Conservation (phyloP, 805 yeast genomes). For the Starmerella tilneyi region DNA sequence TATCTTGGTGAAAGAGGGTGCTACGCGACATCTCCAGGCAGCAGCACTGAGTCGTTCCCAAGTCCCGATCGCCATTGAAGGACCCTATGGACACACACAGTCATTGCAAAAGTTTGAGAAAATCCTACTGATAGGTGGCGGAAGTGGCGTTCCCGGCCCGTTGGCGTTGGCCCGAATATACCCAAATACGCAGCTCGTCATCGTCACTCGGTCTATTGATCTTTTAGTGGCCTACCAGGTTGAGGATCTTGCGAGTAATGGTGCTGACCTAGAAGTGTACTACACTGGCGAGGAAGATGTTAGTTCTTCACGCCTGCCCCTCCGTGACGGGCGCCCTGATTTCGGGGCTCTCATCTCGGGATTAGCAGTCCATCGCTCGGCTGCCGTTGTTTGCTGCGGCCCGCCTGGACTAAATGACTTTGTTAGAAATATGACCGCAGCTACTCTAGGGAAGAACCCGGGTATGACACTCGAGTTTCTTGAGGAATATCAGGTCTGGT, state of each 20-base stretch:
- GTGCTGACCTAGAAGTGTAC: constrained; percentile 4
- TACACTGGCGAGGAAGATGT: constrained; percentile 1
- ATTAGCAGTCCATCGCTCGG: constrained; percentile 31
- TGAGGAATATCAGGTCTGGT: constrained; percentile 68
- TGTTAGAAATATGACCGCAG: constrained; percentile 40
- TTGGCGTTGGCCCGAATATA: constrained; percentile 8
- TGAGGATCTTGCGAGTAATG: background rate
- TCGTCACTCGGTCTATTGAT: constrained; percentile 7
- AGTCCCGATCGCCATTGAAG: constrained; percentile 13
- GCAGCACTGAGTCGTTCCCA: background rate
- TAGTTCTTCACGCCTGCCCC: no score
- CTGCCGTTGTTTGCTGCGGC: constrained; percentile 53
- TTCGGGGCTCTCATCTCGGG: constrained; percentile 28
- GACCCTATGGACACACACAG: constrained; percentile 15
- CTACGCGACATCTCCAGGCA: background rate
- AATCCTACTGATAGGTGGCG: constrained; percentile 12
- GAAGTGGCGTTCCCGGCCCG: constrained; percentile 20
- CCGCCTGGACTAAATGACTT: constrained; percentile 52
- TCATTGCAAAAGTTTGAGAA: background rate
- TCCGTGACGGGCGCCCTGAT: constrained; percentile 12
- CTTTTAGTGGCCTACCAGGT: constrained; percentile 9
- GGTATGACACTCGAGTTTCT: constrained; percentile 47
- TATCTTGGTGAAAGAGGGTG: constrained; percentile 14
- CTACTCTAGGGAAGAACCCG: constrained; percentile 28
- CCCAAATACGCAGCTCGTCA: constrained; percentile 4